These are phyloP conservation scores for Ramularia collo-cygni DNA, from an alignment of 2,329 filamentous ascomycete genomes.

Conservation along the genomic window DNA sequence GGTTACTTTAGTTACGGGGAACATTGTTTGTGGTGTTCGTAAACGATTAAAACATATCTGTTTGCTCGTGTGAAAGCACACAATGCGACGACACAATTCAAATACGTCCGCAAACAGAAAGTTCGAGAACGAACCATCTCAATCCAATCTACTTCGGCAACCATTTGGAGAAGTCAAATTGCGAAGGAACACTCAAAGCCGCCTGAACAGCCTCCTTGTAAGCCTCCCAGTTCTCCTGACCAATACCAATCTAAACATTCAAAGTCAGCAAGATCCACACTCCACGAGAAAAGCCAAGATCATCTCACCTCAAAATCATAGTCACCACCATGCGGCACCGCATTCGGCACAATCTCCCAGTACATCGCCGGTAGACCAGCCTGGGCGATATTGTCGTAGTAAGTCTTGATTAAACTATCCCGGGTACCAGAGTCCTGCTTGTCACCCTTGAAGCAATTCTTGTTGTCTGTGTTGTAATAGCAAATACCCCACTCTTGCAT, in stretches of 20 bases:
- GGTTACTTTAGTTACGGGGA: no score
- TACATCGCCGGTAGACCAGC: conserved; percentile 32
- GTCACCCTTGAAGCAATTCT: conserved; percentile 20
- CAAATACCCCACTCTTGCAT: conserved; percentile 29
- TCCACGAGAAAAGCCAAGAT: no score
- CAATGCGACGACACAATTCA: no score
- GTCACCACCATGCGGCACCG: conserved; percentile 23
- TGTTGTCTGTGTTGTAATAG: conserved; percentile 25
- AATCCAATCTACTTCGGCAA: conserved; percentile 1
- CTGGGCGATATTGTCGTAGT: conserved; percentile 24
- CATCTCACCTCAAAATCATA: conserved; percentile 27
- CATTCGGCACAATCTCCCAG: conserved; percentile 32
- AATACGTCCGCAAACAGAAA: no score
- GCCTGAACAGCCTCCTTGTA: conserved; percentile 8
- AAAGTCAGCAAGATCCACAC: no score
- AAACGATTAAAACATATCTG: no score
- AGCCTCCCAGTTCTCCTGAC: conserved; percentile 21
- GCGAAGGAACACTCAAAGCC: conserved; percentile 1
- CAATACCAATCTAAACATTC: conserved; percentile 19
- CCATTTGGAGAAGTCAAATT: conserved; percentile 13
- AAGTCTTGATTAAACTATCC: conserved; percentile 25
- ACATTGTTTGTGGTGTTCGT: no score
- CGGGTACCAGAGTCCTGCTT: conserved; percentile 7
- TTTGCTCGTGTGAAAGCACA: no score
- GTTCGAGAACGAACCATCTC: no score